These are phyloP conservation scores for Coprinopsis cinerea DNA, from an alignment of 768 basidiomycete genomes.

Conservation along the genomic window DNA sequence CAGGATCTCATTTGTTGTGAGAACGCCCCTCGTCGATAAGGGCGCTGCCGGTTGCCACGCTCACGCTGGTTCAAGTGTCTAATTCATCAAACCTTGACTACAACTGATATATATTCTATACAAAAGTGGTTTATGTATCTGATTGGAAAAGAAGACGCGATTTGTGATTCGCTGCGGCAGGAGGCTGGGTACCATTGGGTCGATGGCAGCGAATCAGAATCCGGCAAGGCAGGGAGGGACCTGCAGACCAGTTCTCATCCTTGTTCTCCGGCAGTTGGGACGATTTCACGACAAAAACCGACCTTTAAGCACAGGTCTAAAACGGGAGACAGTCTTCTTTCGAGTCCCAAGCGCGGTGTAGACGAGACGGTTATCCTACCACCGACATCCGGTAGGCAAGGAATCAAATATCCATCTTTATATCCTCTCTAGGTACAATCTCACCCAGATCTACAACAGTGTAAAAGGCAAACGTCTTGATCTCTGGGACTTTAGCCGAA, in stretches of 20 bases:
- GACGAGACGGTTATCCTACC: background rate
- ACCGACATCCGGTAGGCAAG: background rate
- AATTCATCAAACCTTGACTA: background rate
- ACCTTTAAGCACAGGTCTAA: too few species aligned
- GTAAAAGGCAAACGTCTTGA: constrained; percentile 88
- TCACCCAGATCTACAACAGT: constrained; percentile 75
- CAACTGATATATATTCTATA: too few species aligned
- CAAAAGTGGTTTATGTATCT: background rate
- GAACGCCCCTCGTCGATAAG: background rate
- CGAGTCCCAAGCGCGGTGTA: too few species aligned
- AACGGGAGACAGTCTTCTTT: too few species aligned
- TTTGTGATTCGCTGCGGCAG: too few species aligned
- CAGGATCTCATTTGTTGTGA: background rate
- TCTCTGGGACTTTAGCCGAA: constrained; percentile 52
- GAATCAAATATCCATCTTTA: constrained; percentile 18
- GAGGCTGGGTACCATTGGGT: too few species aligned
- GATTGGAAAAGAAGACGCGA: too few species aligned
- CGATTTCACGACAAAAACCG: too few species aligned
- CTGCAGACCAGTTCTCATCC: too few species aligned
- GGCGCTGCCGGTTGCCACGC: background rate
- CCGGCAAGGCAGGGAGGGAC: too few species aligned
- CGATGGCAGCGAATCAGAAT: too few species aligned
- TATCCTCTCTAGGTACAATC: constrained; percentile 58
- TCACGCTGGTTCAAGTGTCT: background rate
- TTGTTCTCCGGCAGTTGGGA: too few species aligned